These are phyloP conservation scores for Neofusicoccum umdonicola DNA, from an alignment of 2,329 filamentous ascomycete genomes.

Conservation along the genomic window DNA sequence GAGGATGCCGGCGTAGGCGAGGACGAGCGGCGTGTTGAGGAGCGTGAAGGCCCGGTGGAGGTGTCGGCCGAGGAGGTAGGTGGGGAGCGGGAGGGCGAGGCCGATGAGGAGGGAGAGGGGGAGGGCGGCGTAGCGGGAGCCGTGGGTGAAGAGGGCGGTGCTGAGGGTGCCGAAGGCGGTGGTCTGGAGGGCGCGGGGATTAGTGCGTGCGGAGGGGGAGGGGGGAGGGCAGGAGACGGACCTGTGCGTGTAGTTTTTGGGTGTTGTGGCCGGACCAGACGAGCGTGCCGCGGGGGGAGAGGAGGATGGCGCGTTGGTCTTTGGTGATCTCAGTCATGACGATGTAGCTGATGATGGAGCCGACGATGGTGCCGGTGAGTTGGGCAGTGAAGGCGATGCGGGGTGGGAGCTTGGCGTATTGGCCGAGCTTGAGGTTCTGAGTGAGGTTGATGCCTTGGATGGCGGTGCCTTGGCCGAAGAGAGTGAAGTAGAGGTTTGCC, in stretches of 20 bases:
- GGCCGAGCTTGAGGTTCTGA: conserved; percentile 42
- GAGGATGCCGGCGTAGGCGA: conserved; percentile 44
- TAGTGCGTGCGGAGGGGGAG: conserved; percentile 4
- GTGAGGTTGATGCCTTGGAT: conserved; percentile 25
- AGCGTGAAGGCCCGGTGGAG: conserved; percentile 28
- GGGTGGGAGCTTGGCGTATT: conserved; percentile 58
- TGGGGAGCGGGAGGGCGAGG: conserved; percentile 41
- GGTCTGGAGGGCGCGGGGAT: conserved; percentile 23
- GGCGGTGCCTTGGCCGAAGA: conserved; percentile 34
- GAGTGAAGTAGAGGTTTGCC: conserved; percentile 44
- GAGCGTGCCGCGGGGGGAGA: conserved; percentile 39
- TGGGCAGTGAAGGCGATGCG: conserved; percentile 66
- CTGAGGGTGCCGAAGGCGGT: conserved; percentile 38
- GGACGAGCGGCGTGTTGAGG: conserved; percentile 44
- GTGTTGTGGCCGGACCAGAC: conserved; percentile 48
- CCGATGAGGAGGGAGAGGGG: conserved; percentile 31
- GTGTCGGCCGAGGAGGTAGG: conserved; percentile 20
- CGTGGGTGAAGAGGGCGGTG: conserved; percentile 46
- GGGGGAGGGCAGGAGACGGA: background rate
- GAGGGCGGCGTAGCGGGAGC: conserved; percentile 38
- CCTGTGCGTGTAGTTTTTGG: conserved; percentile 42
- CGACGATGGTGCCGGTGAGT: conserved; percentile 63
- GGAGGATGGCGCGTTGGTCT: conserved; percentile 40
- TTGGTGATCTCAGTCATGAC: conserved; percentile 46
- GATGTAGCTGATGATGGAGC: conserved; percentile 58